Evolutionary conservation across 441 rosid genomes (phyloP).

Genomic region (Codiaeum variegatum): DNA sequence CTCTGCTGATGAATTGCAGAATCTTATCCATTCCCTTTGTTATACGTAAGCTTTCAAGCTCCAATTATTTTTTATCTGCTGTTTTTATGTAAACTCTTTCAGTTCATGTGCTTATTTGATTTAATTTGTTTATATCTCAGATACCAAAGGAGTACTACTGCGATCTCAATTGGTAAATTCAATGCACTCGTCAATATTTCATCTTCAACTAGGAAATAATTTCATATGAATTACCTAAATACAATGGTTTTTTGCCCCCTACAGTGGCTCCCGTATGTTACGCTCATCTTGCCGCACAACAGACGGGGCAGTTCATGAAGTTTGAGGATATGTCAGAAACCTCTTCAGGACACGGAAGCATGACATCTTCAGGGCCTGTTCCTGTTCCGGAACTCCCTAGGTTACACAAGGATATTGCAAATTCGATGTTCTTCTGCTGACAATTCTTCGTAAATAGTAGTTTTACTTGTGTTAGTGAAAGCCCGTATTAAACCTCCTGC

Average conservation of each 20-base stretch:
- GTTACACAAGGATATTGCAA: conserved; percentile 45
- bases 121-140: conserved; percentile 32
- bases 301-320: conserved; percentile 67
- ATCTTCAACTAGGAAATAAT: background rate
- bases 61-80: background rate
- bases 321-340: conserved; percentile 59
- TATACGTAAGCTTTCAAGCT: conserved; percentile 63
- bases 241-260: background rate
- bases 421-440: conserved; percentile 86
- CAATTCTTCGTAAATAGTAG: conserved; percentile 15
- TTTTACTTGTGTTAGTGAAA: background rate
- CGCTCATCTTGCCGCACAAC: conserved; percentile 87
- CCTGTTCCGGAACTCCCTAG: conserved; percentile 66
- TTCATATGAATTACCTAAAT: background rate
- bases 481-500: background rate
- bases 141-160: conserved; percentile 81
- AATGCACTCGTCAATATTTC: background rate
- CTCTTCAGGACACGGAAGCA: conserved; percentile 37
- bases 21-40: conserved; percentile 63
- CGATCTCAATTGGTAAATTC: conserved; percentile 69
- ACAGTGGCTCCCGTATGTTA: conserved; percentile 90
- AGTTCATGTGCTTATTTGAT: background rate
- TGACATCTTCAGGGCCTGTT: conserved; percentile 29
- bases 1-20: conserved; percentile 64
- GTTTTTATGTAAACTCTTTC: background rate